phyloP scores from a whole-genome alignment of 371 early-diverging fungal genomes.

The Mortierella polycephala region DNA sequence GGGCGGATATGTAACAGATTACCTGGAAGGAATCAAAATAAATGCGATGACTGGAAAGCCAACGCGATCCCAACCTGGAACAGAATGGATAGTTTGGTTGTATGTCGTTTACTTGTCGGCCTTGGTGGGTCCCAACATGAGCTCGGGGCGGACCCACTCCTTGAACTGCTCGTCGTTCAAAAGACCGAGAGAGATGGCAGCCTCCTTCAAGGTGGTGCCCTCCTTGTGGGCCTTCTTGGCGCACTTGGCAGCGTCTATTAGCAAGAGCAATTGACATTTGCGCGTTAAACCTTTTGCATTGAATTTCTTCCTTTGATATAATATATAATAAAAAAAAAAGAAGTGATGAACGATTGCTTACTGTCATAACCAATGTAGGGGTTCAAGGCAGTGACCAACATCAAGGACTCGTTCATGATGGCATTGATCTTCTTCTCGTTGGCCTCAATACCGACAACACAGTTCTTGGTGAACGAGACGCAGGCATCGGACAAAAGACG shows the following conservation, averaged over 20 bases:
- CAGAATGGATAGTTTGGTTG: neutral
- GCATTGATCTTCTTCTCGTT: slow-evolving; percentile 87
- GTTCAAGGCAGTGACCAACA: slow-evolving; percentile 94
- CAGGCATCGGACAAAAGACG: slow-evolving; percentile 87
- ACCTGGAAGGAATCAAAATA: neutral
- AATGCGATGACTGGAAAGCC: too few species aligned
- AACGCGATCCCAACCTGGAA: too few species aligned
- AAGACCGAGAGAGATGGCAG: slow-evolving; percentile 82
- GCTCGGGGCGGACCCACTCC: slow-evolving; percentile 90
- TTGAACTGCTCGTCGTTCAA: slow-evolving; percentile 90
- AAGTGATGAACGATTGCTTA: slow-evolving; percentile 14
- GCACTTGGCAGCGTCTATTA: slow-evolving; percentile 81
- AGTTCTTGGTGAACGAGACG: slow-evolving; percentile 89
- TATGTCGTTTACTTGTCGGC: slow-evolving; percentile 18
- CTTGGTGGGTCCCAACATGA: slow-evolving; percentile 79
- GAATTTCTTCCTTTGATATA: neutral
- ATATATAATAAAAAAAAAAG: neutral
- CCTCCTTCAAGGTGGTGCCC: slow-evolving; percentile 79
- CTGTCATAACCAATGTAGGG: slow-evolving; percentile 86
- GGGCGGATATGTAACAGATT: slow-evolving; percentile 10
- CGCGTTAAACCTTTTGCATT: too few species aligned
- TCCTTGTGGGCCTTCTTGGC: slow-evolving; percentile 97
- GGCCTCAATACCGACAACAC: slow-evolving; percentile 91
- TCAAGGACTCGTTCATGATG: slow-evolving; percentile 88
- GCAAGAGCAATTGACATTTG: neutral